Evolutionary conservation across 1,284 basidiomycete species (phyloP).

Genomic region (Trametes polyzona): DNA sequence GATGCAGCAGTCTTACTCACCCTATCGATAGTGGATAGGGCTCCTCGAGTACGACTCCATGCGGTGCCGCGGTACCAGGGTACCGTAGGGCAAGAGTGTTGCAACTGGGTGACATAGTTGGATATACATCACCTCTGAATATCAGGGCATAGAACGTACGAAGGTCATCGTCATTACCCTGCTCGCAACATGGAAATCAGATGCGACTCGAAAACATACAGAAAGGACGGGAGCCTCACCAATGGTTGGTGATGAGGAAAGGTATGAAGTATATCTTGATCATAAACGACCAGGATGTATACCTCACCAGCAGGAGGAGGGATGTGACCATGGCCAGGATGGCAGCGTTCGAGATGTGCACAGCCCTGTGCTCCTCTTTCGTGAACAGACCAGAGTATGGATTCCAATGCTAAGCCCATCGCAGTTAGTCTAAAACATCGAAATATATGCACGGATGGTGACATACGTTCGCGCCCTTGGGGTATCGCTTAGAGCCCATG

Average conservation of each 20-base stretch:
- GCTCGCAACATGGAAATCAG: not conserved
- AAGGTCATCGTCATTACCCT: conserved; percentile 1
- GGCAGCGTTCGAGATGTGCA: not conserved
- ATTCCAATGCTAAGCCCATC: conserved; percentile 3
- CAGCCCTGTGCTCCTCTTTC: not conserved
- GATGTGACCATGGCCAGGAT: not conserved
- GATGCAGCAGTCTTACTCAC: too few species aligned
- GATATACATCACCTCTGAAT: not conserved
- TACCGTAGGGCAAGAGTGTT: conserved; percentile 43
- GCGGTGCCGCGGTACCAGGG: conserved; percentile 44
- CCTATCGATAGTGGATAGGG: conserved; percentile 61
- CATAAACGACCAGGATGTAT: not conserved
- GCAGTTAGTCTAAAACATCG: not conserved
- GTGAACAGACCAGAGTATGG: not conserved
- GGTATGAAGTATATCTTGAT: not conserved
- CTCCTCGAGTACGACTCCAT: conserved; percentile 58
- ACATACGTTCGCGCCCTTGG: conserved; percentile 34
- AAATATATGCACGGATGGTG: not conserved
- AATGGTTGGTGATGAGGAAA: not conserved
- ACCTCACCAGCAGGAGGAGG: not conserved
- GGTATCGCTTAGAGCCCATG: conserved; percentile 30
- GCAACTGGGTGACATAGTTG: conserved; percentile 23
- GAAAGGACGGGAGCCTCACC: not conserved
- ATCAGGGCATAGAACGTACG: not conserved
- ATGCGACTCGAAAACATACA: not conserved